Evolutionary conservation across 176 grass and related monocot genomes (phyloP).

Genomic region (Aegilops umbellulata): DNA sequence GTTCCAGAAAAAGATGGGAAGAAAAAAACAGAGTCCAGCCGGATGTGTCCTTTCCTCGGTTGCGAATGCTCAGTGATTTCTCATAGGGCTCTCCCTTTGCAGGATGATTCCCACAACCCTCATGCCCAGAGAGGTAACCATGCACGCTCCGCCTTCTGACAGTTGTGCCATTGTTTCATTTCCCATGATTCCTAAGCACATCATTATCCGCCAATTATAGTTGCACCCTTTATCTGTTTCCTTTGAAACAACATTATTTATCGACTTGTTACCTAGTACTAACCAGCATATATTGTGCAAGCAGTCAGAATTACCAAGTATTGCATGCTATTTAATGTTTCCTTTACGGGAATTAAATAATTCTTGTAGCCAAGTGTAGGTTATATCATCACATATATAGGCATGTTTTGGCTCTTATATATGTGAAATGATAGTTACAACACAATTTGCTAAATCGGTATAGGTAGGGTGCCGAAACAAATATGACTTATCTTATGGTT

Average conservation of each 20-base stretch:
- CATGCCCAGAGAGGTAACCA: constrained; percentile 63
- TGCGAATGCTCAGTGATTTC: constrained; percentile 25
- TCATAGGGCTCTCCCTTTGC: constrained; percentile 40
- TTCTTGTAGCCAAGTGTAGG: too few species aligned
- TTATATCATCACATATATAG: too few species aligned
- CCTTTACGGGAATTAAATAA: too few species aligned
- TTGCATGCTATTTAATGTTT: too few species aligned
- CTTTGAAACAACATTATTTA: background rate
- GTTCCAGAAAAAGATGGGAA: background rate
- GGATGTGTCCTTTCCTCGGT: constrained; percentile 37
- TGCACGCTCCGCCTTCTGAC: constrained; percentile 14
- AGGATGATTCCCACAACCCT: constrained; percentile 70
- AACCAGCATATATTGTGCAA: background rate
- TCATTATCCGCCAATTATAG: background rate
- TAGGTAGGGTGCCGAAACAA: too few species aligned
- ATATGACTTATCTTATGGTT: too few species aligned
- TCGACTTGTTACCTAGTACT: background rate
- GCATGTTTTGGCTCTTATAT: too few species aligned
- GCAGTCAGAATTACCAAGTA: too few species aligned
- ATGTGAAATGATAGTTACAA: too few species aligned
- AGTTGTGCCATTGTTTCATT: constrained; percentile 35
- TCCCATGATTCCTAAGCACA: constrained; percentile 18
- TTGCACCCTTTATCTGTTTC: background rate
- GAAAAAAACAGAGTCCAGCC: constrained; percentile 10
- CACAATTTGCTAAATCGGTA: too few species aligned